Conservation (phyloP, 2,329 filamentous ascomycete species). For the Cytospora schulzeri region DNA sequence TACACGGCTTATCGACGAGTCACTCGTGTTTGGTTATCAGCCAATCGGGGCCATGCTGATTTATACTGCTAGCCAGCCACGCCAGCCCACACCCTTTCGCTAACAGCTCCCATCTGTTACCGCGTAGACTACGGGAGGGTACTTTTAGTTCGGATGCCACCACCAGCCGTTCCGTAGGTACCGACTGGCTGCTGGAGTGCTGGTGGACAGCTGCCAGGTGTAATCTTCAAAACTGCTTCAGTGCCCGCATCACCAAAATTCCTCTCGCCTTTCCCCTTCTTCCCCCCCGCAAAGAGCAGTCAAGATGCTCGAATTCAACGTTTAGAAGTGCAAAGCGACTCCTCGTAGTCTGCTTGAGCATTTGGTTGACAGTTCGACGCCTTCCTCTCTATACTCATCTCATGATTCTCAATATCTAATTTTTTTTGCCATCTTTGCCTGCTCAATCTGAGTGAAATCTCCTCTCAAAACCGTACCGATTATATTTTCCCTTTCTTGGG, state of each 20-base stretch:
- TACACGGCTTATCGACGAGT: neutral
- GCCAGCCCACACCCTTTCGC: neutral
- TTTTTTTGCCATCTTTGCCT: constrained; percentile 16
- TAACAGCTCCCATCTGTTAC: neutral
- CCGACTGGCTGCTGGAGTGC: neutral
- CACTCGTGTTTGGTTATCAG: neutral
- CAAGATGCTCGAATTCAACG: constrained; percentile 57
- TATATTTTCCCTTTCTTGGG: constrained; percentile 11
- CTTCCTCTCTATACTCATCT: constrained; percentile 34
- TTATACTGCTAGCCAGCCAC: neutral
- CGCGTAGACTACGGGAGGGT: neutral
- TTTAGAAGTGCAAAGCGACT: constrained; percentile 57
- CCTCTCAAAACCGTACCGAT: constrained; percentile 18
- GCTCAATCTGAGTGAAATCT: constrained; percentile 16
- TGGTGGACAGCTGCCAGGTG: constrained; percentile 3
- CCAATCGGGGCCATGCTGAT: neutral
- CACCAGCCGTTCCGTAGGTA: neutral
- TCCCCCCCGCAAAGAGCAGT: constrained; percentile 52
- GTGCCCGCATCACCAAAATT: constrained; percentile 34
- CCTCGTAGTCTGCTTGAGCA: constrained; percentile 56
- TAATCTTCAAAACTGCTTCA: constrained; percentile 40
- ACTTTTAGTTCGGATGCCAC: neutral
- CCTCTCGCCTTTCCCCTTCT: constrained; percentile 39
- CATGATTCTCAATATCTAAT: constrained; percentile 25
- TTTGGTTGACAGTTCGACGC: constrained; percentile 33